Base-by-base conservation (phyloP, 805 yeast species). In the Myxozyma melibiosi region DNA sequence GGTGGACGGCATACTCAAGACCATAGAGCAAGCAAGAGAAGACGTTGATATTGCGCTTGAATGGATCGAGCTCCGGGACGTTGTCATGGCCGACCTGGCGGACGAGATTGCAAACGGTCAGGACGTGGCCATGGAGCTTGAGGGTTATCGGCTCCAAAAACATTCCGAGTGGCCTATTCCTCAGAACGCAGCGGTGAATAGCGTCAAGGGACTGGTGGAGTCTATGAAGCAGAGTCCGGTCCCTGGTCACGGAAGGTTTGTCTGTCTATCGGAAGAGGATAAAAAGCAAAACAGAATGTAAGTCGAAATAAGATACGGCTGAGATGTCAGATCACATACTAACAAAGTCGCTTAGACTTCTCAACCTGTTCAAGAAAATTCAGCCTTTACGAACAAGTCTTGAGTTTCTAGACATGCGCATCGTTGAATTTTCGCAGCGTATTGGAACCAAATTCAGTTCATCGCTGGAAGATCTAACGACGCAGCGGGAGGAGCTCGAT, bases 31-130 rank as follows among this genome's bases (percentile, higher is more conserved):
- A 24, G 50, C 40, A 16, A 38, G 62, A 24, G 50, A 44, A 14
- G 42, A 49, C 16, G 54, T 60, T 9, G 64, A 58, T 27, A 31
- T 52, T n/a, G 64, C 64, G 11, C 43, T 60, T 8, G 64, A 60
- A 30, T 57, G 62, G 62, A 20, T 24, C 3, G 64, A 60, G 30
- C 54, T 60, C 5, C 35, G 22, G 14, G 51, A 47, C n/a, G 9
- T 22, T 30, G 55, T 55, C 11, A 30, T 57, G 40, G 14, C 38
- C 11, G 64, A 51, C 20, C 40, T 60, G n/a, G 40, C 35, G 8
- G 13, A 18, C 3, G 64, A 20, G 31, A 49, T 60, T 52, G 46
- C 40, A 11, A 39, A 49, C 13, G 39, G 63, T 44, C 27, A 22
- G 14, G 52, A 35, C 7, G 14, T 51, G 18, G 52, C 54, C 3